Conservation (phyloP, 2,329 filamentous ascomycete species). For the Diaporthe citriasiana region DNA sequence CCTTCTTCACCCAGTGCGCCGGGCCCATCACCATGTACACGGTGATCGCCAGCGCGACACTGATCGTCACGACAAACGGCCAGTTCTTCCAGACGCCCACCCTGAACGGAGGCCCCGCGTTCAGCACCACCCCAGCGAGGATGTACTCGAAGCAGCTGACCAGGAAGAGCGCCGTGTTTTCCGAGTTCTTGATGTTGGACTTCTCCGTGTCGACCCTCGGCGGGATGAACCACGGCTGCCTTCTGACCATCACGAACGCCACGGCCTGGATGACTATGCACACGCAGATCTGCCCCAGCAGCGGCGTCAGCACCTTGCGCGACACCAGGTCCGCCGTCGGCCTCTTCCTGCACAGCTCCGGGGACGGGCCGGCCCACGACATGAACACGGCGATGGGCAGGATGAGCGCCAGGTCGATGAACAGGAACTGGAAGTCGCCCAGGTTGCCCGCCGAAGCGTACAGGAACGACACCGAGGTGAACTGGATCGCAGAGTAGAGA, state of each 20-base stretch:
- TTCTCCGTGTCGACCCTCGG: slow-evolving; percentile 83
- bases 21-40: slow-evolving; percentile 87
- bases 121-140: slow-evolving; percentile 88
- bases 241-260: slow-evolving; percentile 80
- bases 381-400: slow-evolving; percentile 98
- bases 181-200: slow-evolving; percentile 89
- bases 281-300: slow-evolving; percentile 89
- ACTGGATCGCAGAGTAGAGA: slow-evolving; percentile 98
- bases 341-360: slow-evolving; percentile 82
- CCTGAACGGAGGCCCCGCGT: slow-evolving; percentile 91
- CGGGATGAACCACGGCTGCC: slow-evolving; percentile 88
- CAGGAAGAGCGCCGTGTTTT: slow-evolving; percentile 93
- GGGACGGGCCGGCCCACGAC: slow-evolving; percentile 94
- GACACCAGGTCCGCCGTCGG: slow-evolving; percentile 94
- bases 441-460: slow-evolving; percentile 95
- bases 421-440: slow-evolving; percentile 98
- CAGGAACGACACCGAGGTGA: slow-evolving; percentile 95
- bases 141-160: slow-evolving; percentile 96
- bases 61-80: slow-evolving; percentile 86
- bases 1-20: slow-evolving; percentile 73
- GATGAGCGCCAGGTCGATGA: slow-evolving; percentile 93
- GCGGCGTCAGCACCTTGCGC: slow-evolving; percentile 88
- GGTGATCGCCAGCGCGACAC: slow-evolving; percentile 75
- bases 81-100: slow-evolving; percentile 84
- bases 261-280: slow-evolving; percentile 83